phyloP scores from a whole-genome alignment of 768 basidiomycete genomes.

The Myochromella boudieri region DNA sequence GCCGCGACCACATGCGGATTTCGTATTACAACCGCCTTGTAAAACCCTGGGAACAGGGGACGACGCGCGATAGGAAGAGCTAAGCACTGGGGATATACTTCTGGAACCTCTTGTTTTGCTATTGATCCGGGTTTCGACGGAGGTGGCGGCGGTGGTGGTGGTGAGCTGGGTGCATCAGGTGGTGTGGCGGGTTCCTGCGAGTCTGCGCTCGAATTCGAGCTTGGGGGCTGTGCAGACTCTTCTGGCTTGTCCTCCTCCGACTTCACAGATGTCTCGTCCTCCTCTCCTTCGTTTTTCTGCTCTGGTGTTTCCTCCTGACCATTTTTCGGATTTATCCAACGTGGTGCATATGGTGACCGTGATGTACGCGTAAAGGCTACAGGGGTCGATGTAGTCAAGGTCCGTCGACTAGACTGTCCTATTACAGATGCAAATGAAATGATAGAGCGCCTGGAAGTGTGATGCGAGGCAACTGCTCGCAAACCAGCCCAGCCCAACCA shows the following conservation, averaged over 20 bases:
- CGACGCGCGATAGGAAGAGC: conserved; percentile 94
- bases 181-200: conserved; percentile 20
- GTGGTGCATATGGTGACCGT: conserved; percentile 15
- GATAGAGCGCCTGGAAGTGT: conserved; percentile 15
- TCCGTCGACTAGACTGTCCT: background rate
- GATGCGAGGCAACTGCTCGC: conserved; percentile 10
- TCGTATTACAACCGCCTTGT: conserved; percentile 94
- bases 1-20: conserved; percentile 90
- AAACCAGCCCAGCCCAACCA: conserved; percentile 20
- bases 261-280: conserved; percentile 14
- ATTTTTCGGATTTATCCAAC: conserved; percentile 24
- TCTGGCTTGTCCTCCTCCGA: conserved; percentile 15
- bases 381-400: conserved; percentile 7
- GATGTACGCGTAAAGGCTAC: conserved; percentile 13
- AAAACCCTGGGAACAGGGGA: conserved; percentile 96
- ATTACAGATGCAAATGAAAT: background rate
- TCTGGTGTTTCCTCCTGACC: conserved; percentile 14
- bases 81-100: conserved; percentile 89
- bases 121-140: conserved; percentile 49
- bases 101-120: conserved; percentile 86
- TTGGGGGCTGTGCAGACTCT: conserved; percentile 15
- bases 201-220: conserved; percentile 14
- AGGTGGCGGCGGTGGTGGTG: conserved; percentile 14
- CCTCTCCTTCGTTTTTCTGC: conserved; percentile 12
- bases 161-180: conserved; percentile 18